phyloP scores from a whole-genome alignment of 2,329 filamentous ascomycete species.

The Keithomyces neogunnii region DNA sequence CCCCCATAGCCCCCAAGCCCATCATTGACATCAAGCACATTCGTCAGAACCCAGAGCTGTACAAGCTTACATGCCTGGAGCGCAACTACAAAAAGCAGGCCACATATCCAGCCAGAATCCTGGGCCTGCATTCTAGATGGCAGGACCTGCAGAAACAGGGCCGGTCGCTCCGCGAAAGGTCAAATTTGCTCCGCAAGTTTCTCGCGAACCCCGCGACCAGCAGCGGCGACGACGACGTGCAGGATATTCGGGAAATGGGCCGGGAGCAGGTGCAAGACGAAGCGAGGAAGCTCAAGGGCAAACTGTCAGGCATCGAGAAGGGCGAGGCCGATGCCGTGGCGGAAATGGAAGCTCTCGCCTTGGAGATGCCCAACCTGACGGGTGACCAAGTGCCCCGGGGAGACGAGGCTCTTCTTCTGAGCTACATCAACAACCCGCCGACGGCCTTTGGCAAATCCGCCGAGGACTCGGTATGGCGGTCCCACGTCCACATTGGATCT shows the following conservation, averaged over 20 bases:
- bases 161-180: slow-evolving; percentile 54
- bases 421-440: slow-evolving; percentile 70
- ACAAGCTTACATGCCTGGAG: slow-evolving; percentile 74
- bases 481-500: slow-evolving; percentile 78
- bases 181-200: slow-evolving; percentile 52
- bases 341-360: slow-evolving; percentile 67
- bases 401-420: slow-evolving; percentile 54
- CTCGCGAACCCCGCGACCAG: slow-evolving; percentile 43
- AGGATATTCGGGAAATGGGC: slow-evolving; percentile 25
- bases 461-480: slow-evolving; percentile 45
- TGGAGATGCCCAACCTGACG: slow-evolving; percentile 80
- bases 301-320: slow-evolving; percentile 51
- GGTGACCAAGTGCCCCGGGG: slow-evolving; percentile 67
- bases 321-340: slow-evolving; percentile 49
- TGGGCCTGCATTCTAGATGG: slow-evolving; percentile 47
- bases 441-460: slow-evolving; percentile 20
- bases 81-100: slow-evolving; percentile 66
- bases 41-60: slow-evolving; percentile 70
- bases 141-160: slow-evolving; percentile 52
- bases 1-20: slow-evolving; percentile 69
- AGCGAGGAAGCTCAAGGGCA: slow-evolving; percentile 55
- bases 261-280: slow-evolving; percentile 51
- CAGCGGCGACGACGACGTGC: slow-evolving; percentile 32
- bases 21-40: slow-evolving; percentile 83
- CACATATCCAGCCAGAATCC: slow-evolving; percentile 47